Conservation (phyloP, 352 stramenopile genomes). For the Globisporangium alternatum region DNA sequence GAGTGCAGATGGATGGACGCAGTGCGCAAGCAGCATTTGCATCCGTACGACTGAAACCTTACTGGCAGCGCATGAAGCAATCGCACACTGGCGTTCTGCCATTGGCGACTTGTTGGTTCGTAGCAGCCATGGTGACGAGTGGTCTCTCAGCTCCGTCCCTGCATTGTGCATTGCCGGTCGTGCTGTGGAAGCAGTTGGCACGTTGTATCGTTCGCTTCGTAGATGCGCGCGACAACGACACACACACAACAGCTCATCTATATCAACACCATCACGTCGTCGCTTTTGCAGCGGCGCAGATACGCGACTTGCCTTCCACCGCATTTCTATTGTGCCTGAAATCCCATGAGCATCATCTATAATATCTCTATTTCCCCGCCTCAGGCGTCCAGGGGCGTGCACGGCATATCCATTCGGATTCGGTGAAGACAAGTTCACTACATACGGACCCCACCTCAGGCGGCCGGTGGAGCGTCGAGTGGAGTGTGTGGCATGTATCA, state of each 20-base stretch:
- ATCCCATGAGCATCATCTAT: not conserved
- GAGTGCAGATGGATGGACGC: too few species aligned
- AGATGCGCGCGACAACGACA: not conserved
- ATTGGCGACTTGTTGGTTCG: too few species aligned
- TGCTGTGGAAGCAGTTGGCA: slow-evolving; percentile 11
- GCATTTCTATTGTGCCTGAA: slow-evolving; percentile 10
- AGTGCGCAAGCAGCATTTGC: too few species aligned
- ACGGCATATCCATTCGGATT: not conserved
- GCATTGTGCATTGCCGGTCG: not conserved
- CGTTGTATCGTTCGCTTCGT: not conserved
- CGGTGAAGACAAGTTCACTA: too few species aligned
- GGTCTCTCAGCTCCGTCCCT: too few species aligned
- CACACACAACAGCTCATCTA: not conserved
- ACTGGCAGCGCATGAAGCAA: too few species aligned
- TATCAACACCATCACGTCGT: not conserved
- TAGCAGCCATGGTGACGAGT: too few species aligned
- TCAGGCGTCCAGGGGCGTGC: not conserved
- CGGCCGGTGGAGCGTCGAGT: too few species aligned
- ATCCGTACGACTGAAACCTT: too few species aligned
- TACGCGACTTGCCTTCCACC: not conserved
- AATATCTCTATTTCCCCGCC: not conserved
- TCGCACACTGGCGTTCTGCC: too few species aligned
- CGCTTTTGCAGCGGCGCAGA: not conserved
- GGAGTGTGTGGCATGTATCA: too few species aligned
- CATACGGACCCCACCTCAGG: too few species aligned